phyloP scores from a whole-genome alignment of 768 basidiomycete genomes.

The Lepiota venenata region DNA sequence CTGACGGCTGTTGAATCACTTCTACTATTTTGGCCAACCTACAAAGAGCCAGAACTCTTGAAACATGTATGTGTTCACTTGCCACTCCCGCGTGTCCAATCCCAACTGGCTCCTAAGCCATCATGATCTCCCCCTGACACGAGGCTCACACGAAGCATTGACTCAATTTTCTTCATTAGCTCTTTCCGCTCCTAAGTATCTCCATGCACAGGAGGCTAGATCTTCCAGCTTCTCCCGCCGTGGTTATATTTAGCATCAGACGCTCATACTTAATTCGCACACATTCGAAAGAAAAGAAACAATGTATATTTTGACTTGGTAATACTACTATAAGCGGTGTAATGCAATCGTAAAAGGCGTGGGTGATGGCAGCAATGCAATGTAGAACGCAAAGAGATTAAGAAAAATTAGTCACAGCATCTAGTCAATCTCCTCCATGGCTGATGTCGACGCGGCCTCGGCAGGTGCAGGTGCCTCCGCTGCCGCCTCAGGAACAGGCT shows the following conservation, averaged over 20 bases:
- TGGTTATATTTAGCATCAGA: neutral
- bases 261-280: neutral
- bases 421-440: constrained; percentile 98
- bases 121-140: neutral
- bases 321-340: constrained; percentile 7
- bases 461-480: constrained; percentile 47
- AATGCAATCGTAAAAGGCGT: constrained; percentile 11
- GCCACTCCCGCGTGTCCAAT: neutral
- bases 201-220: neutral
- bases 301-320: neutral
- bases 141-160: constrained; percentile 11
- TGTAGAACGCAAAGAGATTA: constrained; percentile 20
- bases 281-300: neutral
- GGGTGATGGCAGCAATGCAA: constrained; percentile 25
- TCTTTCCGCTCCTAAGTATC: neutral
- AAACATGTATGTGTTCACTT: neutral
- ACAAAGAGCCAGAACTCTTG: neutral
- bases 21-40: neutral
- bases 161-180: neutral
- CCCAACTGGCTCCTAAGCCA: neutral
- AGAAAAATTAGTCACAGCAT: constrained; percentile 13
- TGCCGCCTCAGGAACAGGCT: constrained; percentile 32
- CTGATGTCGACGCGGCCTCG: constrained; percentile 67
- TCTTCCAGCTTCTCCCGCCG: neutral
- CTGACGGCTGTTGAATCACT: neutral